Conservation (phyloP, 1,139 yeast genomes). For the Entelexis paramagnoliae region DNA sequence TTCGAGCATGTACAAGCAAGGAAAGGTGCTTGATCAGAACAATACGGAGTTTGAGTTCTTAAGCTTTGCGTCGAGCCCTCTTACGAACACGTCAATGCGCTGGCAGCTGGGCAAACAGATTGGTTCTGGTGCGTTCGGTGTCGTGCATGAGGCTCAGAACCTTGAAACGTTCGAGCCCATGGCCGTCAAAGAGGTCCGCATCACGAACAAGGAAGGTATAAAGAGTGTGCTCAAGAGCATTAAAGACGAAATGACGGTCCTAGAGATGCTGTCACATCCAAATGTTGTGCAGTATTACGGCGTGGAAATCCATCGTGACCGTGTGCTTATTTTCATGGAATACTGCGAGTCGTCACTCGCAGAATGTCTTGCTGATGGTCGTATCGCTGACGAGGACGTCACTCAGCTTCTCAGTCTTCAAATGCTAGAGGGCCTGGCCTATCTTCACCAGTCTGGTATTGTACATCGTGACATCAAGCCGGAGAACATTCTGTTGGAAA, state of each 20-base stretch:
- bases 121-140: slow-evolving; percentile 95
- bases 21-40: slow-evolving; percentile 78
- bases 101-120: slow-evolving; percentile 95
- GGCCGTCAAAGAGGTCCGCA: slow-evolving; percentile 92
- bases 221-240: slow-evolving; percentile 79
- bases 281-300: slow-evolving; percentile 94
- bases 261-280: slow-evolving; percentile 91
- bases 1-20: slow-evolving; percentile 50
- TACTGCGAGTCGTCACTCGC: slow-evolving; percentile 93
- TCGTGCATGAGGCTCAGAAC: slow-evolving; percentile 84
- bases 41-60: slow-evolving; percentile 83
- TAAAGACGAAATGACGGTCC: slow-evolving; percentile 91
- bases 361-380: slow-evolving; percentile 52
- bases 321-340: slow-evolving; percentile 94
- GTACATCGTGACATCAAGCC: slow-evolving; percentile 96
- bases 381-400: slow-evolving; percentile 91
- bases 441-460: slow-evolving; percentile 89
- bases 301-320: slow-evolving; percentile 92
- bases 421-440: slow-evolving; percentile 90
- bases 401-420: slow-evolving; percentile 84
- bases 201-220: slow-evolving; percentile 81
- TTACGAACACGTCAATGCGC: slow-evolving; percentile 71
- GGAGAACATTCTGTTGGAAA: slow-evolving; percentile 79
- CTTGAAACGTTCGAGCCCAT: slow-evolving; percentile 90
- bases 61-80: slow-evolving; percentile 76